Evolutionary conservation across 306 rosid species (phyloP), one percentile per base, ranked within the genome.

Genomic region (Glycine soja): DNA sequence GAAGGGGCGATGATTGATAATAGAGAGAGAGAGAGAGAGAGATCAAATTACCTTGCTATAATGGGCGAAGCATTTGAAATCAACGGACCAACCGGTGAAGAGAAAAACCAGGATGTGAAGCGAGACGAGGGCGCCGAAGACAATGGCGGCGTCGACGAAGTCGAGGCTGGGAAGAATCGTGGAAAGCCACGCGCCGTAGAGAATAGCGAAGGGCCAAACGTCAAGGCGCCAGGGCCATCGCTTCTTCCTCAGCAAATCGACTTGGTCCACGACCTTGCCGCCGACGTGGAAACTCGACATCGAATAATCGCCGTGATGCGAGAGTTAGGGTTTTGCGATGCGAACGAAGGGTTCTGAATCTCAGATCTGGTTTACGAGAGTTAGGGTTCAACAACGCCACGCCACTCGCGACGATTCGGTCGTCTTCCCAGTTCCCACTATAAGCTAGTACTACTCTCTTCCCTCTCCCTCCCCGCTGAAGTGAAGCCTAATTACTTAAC

Each of bases 81-180:
- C 97, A 46, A 96, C 95, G 1, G 97, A 96, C 99, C 99, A 96
- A 75, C 72, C 94, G 2, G 99, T 96, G 89, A 96, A 93, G 77
- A 96, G 92, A 77, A 87, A 85, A 73, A 90, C 89, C 78, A 96
- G 87, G 82, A 96, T 85, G 80, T 96, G 98, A 83, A 88, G 83
- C 57, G 97, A 82, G 3, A 72, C 72, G 40, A 90, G 83, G 8
- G 91, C 93, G 56, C 94, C 98, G 7, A 92, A 70, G 61, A 96
- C 93, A 53, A 96, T 92, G 10, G 62, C 38, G 16, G 98, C 93
- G 74, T 93, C 99, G 5, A 71, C 88, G 64, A 93, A 70, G 82
- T 96, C 99, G 7, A 96, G 72, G 70, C 91, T 89, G 1, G 98
- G 99, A 74, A 93, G 86, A 76, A 93, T 80, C 4, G 57, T 43